These are phyloP conservation scores for Thalassiosira sp. DNA, from an alignment of 352 stramenopile species.

Conservation along the genomic window DNA sequence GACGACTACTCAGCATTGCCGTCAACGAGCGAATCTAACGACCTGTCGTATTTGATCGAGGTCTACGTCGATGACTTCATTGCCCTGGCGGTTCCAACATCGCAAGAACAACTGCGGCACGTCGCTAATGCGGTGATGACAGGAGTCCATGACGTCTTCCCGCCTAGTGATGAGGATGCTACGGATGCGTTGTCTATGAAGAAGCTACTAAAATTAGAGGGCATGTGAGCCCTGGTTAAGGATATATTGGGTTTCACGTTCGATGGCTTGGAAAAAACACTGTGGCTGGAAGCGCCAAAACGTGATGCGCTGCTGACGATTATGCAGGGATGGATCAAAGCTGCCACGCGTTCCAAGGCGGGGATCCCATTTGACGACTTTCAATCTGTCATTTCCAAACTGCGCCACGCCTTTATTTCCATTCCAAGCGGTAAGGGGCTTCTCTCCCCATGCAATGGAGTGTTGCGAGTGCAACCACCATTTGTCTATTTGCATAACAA, in stretches of 20 bases:
- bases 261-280: too few species aligned
- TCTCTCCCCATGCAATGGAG: background rate
- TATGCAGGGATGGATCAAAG: too few species aligned
- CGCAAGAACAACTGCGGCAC: background rate
- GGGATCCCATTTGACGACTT: conserved; percentile 6
- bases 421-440: background rate
- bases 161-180: too few species aligned
- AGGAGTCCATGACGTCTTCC: conserved; percentile 13
- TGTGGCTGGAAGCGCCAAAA: too few species aligned
- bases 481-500: conserved; percentile 9
- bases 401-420: conserved; percentile 4
- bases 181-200: too few species aligned
- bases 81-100: background rate
- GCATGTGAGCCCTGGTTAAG: too few species aligned
- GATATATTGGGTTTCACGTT: too few species aligned
- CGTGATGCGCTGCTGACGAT: too few species aligned
- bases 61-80: conserved; percentile 15
- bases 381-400: conserved; percentile 1
- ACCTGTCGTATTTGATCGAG: background rate
- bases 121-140: background rate
- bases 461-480: background rate
- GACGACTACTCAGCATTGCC: background rate
- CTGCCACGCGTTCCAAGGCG: too few species aligned
- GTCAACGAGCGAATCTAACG: background rate
- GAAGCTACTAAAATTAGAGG: too few species aligned